phyloP scores from a whole-genome alignment of 108 stramenopile species.

The Cyclotella sp. region DNA sequence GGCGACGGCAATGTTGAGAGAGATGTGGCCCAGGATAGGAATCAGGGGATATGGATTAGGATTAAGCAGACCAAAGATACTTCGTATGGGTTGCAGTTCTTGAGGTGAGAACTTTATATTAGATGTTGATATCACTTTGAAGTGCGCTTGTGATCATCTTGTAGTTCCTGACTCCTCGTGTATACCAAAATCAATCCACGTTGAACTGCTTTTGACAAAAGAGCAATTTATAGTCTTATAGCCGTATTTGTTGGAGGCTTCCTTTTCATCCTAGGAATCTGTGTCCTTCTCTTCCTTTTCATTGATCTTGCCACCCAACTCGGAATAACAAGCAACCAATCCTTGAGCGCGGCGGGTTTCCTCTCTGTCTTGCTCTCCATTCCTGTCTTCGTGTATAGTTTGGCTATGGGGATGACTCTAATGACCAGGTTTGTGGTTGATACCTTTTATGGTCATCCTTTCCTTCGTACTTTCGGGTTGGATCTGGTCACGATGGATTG shows the following conservation, averaged over 20 bases:
- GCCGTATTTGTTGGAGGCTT: slow-evolving; percentile 48
- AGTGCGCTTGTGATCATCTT: no score
- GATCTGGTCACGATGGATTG: slow-evolving; percentile 48
- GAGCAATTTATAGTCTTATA: slow-evolving; percentile 45
- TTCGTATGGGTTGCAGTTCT: slow-evolving; percentile 23
- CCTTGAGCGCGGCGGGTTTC: slow-evolving; percentile 2
- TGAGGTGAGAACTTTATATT: slow-evolving; percentile 1
- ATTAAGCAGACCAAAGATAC: slow-evolving; percentile 11
- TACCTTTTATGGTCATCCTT: slow-evolving; percentile 45
- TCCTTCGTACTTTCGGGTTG: slow-evolving; percentile 46
- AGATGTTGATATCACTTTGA: no score
- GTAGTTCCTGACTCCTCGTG: no score
- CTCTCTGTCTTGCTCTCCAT: slow-evolving; percentile 24
- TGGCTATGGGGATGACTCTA: slow-evolving; percentile 44
- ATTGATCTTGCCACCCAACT: slow-evolving; percentile 42
- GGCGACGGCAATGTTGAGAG: neutral
- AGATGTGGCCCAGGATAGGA: neutral
- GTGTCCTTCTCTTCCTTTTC: slow-evolving; percentile 46
- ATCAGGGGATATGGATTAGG: neutral
- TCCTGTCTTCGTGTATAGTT: slow-evolving; percentile 40
- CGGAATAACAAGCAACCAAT: slow-evolving; percentile 14
- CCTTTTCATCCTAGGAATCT: slow-evolving; percentile 44
- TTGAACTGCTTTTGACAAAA: neutral
- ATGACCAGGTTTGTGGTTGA: slow-evolving; percentile 42
- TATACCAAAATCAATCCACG: no score